These are phyloP conservation scores for Phytopythium sindhum DNA, from an alignment of 352 stramenopile species.

Conservation along the genomic window DNA sequence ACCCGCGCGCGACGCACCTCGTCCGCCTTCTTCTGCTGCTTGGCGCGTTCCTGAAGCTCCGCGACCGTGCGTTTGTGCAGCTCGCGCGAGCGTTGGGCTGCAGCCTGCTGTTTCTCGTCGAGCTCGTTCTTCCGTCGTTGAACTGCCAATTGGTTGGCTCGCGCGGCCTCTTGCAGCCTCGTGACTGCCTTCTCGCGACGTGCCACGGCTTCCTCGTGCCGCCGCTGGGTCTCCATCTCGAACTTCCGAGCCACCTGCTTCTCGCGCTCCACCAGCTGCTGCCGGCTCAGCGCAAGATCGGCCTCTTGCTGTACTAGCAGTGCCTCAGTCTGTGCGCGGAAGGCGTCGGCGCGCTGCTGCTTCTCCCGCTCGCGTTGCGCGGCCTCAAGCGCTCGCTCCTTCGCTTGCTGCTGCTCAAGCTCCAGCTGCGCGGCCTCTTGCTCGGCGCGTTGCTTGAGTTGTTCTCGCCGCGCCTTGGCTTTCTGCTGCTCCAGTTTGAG, in stretches of 20 bases:
- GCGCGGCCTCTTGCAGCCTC: conserved; percentile 48
- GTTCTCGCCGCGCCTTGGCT: conserved; percentile 28
- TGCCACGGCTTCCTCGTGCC: conserved; percentile 53
- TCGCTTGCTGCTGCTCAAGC: conserved; percentile 33
- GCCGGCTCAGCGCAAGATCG: conserved; percentile 36
- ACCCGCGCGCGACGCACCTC: conserved; percentile 59
- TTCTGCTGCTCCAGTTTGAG: conserved; percentile 65
- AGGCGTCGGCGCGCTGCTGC: conserved; percentile 66
- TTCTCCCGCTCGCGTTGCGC: conserved; percentile 50
- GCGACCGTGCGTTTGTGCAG: conserved; percentile 55
- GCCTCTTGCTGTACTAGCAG: conserved; percentile 69
- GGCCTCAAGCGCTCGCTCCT: conserved; percentile 37
- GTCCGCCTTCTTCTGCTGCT: conserved; percentile 66
- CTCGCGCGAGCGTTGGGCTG: conserved; percentile 43
- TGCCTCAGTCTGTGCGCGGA: conserved; percentile 53
- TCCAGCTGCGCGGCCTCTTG: conserved; percentile 42
- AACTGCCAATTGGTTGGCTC: conserved; percentile 58
- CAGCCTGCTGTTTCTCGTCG: conserved; percentile 51
- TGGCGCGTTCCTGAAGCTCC: conserved; percentile 56
- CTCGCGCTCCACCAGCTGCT: conserved; percentile 66
- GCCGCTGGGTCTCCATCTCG: conserved; percentile 39
- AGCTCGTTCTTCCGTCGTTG: conserved; percentile 64
- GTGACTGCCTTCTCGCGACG: conserved; percentile 47
- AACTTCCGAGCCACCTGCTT: conserved; percentile 56
- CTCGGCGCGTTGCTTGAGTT: conserved; percentile 44